These are phyloP conservation scores for Colletotrichum sp. DNA, from an alignment of 2,329 filamentous ascomycete genomes.

Conservation along the genomic window DNA sequence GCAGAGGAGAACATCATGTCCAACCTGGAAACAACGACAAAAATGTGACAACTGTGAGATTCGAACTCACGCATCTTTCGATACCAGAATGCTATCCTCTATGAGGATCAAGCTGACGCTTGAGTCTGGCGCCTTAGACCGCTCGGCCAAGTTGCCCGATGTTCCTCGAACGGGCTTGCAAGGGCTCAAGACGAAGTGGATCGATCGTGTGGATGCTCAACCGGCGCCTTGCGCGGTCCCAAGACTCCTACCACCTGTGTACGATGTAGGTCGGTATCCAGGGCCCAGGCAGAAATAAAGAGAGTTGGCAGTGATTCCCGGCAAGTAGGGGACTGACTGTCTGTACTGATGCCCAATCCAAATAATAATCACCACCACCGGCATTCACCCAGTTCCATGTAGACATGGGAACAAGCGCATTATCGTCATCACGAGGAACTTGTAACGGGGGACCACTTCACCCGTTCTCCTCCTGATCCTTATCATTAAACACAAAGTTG, in stretches of 20 bases:
- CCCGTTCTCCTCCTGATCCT: not conserved
- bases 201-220: not conserved
- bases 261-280: not conserved
- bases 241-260: not conserved
- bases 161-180: not conserved
- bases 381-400: not conserved
- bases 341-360: not conserved
- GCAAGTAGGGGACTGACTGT: not conserved
- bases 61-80: constrained; percentile 22
- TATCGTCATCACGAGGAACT: not conserved
- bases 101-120: not conserved
- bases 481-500: not conserved
- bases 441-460: not conserved
- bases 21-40: not conserved
- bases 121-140: constrained; percentile 23
- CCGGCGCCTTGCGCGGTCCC: not conserved
- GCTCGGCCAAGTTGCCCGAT: constrained; percentile 19
- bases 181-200: not conserved
- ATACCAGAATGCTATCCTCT: constrained; percentile 18
- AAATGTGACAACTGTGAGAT: constrained; percentile 18
- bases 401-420: not conserved
- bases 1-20: not conserved
- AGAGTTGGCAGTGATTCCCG: not conserved
- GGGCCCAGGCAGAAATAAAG: not conserved
- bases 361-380: not conserved